Evolutionary conservation across 495 filamentous ascomycete species (phyloP).

Genomic region (Aspergillus heteromorphus): DNA sequence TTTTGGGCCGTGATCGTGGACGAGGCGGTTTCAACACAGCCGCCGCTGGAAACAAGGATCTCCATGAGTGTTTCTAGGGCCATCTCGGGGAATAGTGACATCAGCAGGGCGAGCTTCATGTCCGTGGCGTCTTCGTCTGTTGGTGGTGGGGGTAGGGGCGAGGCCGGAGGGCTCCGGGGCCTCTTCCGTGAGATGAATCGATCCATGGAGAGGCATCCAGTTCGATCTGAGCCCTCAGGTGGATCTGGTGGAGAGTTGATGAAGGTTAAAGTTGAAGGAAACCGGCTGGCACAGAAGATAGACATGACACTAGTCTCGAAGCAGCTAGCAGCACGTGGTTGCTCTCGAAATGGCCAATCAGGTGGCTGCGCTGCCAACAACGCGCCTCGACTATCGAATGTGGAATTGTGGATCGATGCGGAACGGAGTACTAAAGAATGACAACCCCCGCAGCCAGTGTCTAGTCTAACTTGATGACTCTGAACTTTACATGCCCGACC

Average conservation of each 20-base stretch:
- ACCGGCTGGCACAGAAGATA: neutral
- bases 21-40: slow-evolving; percentile 63
- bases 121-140: slow-evolving; percentile 70
- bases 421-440: too few species aligned
- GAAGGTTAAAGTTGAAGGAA: neutral
- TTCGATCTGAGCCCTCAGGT: neutral
- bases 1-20: slow-evolving; percentile 38
- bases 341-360: slow-evolving; percentile 31
- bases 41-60: slow-evolving; percentile 67
- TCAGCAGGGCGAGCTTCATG: slow-evolving; percentile 75
- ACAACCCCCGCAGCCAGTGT: too few species aligned
- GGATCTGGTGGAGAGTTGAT: neutral
- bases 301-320: too few species aligned
- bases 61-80: slow-evolving; percentile 69
- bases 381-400: too few species aligned
- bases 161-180: slow-evolving; percentile 24
- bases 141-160: neutral
- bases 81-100: slow-evolving; percentile 63
- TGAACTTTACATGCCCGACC: too few species aligned
- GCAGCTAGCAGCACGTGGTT: slow-evolving; percentile 30
- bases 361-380: neutral
- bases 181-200: slow-evolving; percentile 51
- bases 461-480: too few species aligned
- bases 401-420: too few species aligned
- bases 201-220: slow-evolving; percentile 43